Conservation (phyloP, 305 asterid species). For the Solanum hybrid region DNA sequence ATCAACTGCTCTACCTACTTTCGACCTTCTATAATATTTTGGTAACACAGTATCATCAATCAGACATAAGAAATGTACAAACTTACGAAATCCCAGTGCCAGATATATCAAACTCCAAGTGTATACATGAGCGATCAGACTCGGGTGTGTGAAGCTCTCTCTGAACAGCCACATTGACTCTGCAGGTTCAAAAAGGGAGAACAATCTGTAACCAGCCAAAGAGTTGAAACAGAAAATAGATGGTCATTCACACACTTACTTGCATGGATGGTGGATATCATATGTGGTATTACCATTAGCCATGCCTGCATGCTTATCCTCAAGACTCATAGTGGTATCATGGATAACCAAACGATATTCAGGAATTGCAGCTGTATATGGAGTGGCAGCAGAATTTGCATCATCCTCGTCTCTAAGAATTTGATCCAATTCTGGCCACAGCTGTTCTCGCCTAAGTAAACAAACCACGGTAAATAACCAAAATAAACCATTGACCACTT, state of each 20-base stretch:
- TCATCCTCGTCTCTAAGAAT: constrained; percentile 54
- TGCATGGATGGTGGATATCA: constrained; percentile 84
- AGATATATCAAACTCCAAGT: constrained; percentile 66
- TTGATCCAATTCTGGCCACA: constrained; percentile 68
- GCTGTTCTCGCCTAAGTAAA: constrained; percentile 44
- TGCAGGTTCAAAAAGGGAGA: constrained; percentile 13
- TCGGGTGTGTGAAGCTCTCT: constrained; percentile 64
- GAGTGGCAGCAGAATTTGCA: constrained; percentile 39
- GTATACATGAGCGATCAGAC: constrained; percentile 79
- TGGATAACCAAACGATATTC: constrained; percentile 54
- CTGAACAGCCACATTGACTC: constrained; percentile 67
- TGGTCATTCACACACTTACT: constrained; percentile 22
- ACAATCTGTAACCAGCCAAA: constrained; percentile 13
- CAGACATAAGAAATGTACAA: neutral
- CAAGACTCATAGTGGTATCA: constrained; percentile 28
- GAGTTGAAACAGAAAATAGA: constrained; percentile 1
- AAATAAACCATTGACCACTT: constrained; percentile 5
- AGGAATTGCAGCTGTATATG: constrained; percentile 66
- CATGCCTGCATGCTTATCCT: constrained; percentile 26
- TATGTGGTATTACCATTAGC: constrained; percentile 48
- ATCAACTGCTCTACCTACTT: neutral
- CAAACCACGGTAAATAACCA: neutral
- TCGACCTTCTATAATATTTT: neutral
- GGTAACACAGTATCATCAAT: neutral
- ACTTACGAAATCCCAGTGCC: constrained; percentile 60